Percentiles rank a stretch among this genome's conserved stretches.
phyloP scores from a whole-genome alignment of 2,329 filamentous ascomycete genomes.

The Aureobasidium sp. region DNA sequence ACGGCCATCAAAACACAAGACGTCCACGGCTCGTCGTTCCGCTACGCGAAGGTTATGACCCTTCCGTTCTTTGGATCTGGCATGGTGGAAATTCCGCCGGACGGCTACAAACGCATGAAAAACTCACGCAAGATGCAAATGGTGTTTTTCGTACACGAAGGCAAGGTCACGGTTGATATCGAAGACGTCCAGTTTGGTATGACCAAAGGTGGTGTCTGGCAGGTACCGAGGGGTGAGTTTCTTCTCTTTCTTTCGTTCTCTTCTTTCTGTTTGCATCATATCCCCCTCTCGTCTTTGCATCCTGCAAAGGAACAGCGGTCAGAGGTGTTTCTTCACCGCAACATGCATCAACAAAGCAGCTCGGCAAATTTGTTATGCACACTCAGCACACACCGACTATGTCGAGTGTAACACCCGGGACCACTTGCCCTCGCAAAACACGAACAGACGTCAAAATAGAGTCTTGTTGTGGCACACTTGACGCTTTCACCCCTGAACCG shows the following conservation, averaged over 20 bases:
- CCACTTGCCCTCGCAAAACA: neutral
- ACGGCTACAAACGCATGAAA: constrained; percentile 77
- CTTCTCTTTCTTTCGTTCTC: constrained; percentile 11
- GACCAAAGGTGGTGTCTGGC: constrained; percentile 80
- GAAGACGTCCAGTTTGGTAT: constrained; percentile 71
- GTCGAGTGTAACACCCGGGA: neutral
- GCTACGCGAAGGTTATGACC: constrained; percentile 79
- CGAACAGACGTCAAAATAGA: constrained; percentile 8
- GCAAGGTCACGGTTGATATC: constrained; percentile 71
- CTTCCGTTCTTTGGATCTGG: constrained; percentile 82
- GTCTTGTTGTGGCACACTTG: neutral
- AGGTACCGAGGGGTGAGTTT: constrained; percentile 81
- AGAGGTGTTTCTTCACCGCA: neutral
- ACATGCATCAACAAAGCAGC: neutral
- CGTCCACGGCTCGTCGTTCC: constrained; percentile 61
- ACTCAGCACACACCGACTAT: neutral
- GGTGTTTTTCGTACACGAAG: constrained; percentile 83
- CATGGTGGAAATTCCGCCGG: constrained; percentile 77
- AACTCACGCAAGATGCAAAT: constrained; percentile 95
- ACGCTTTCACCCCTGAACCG: neutral
- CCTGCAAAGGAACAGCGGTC: neutral
- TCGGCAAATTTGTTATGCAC: neutral
- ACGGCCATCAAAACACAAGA: constrained; percentile 49
- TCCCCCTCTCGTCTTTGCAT: neutral
- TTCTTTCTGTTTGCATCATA: neutral